phyloP scores from a whole-genome alignment of 306 rosid species.

The Sophora flavescens region DNA sequence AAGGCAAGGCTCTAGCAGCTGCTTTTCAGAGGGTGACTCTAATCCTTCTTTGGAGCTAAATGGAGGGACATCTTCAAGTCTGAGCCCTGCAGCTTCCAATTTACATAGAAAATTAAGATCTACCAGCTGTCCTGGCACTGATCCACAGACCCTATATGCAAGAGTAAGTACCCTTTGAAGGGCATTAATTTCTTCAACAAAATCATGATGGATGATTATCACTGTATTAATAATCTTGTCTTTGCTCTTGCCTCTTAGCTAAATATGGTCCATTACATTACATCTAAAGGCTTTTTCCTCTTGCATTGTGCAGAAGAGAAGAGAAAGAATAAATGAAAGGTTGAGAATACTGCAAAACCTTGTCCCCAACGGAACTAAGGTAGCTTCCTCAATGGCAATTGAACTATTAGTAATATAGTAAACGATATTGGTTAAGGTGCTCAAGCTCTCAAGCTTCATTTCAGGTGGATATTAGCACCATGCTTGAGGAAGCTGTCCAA shows the following conservation, averaged over 20 bases:
- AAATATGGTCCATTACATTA: background rate
- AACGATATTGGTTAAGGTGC: background rate
- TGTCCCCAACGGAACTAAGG: slow-evolving; percentile 95
- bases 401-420: background rate
- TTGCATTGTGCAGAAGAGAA: slow-evolving; percentile 71
- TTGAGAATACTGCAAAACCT: slow-evolving; percentile 76
- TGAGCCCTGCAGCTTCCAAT: slow-evolving; percentile 40
- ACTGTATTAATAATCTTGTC: background rate
- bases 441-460: slow-evolving; percentile 20
- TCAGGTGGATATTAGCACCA: slow-evolving; percentile 88
- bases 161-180: slow-evolving; percentile 60
- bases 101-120: slow-evolving; percentile 60
- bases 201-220: background rate
- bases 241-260: background rate
- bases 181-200: background rate
- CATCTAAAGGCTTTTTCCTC: background rate
- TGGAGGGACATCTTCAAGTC: slow-evolving; percentile 48
- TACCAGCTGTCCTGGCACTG: slow-evolving; percentile 67
- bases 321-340: slow-evolving; percentile 91
- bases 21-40: slow-evolving; percentile 66
- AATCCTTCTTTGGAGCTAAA: slow-evolving; percentile 54
- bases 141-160: slow-evolving; percentile 84
- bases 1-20: slow-evolving; percentile 54
- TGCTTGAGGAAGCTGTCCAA: slow-evolving; percentile 95
- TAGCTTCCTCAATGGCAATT: slow-evolving; percentile 36